phyloP scores from a whole-genome alignment of 805 yeast species.

The Lipomyces chichibuensis region DNA sequence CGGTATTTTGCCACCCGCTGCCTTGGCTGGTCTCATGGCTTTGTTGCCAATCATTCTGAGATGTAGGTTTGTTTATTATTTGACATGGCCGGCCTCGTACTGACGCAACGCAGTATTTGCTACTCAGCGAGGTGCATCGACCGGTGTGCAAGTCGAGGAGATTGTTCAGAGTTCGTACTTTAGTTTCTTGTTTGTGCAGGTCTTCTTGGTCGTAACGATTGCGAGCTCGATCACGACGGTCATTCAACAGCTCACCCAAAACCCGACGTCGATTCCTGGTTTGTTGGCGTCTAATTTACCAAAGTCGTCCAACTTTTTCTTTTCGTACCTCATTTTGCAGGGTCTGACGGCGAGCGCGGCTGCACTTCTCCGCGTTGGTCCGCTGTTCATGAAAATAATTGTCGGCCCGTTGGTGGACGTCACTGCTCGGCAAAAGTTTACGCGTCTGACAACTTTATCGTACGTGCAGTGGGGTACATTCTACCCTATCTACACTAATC shows the following conservation, averaged over 20 bases:
- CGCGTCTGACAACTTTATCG: conserved; percentile 51
- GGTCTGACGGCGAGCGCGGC: conserved; percentile 78
- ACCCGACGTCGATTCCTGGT: conserved; percentile 71
- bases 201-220: conserved; percentile 80
- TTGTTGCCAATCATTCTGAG: conserved; percentile 83
- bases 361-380: conserved; percentile 62
- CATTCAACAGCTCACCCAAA: conserved; percentile 66
- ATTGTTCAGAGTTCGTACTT: conserved; percentile 82
- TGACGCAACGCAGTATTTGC: conserved; percentile 57
- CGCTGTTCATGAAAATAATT: conserved; percentile 50
- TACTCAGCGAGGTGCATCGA: conserved; percentile 67
- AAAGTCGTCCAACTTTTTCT: conserved; percentile 82
- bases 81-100: background rate
- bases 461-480: conserved; percentile 74
- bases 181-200: conserved; percentile 75
- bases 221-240: conserved; percentile 84
- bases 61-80: conserved; percentile 41
- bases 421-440: conserved; percentile 65
- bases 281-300: conserved; percentile 77
- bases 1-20: conserved; percentile 81
- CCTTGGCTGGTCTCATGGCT: conserved; percentile 80
- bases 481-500: conserved; percentile 75
- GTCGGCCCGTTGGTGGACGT: conserved; percentile 48
- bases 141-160: conserved; percentile 70
- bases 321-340: conserved; percentile 71